Evolutionary conservation across 805 yeast species (phyloP).

Genomic region (Candida insectorum): DNA sequence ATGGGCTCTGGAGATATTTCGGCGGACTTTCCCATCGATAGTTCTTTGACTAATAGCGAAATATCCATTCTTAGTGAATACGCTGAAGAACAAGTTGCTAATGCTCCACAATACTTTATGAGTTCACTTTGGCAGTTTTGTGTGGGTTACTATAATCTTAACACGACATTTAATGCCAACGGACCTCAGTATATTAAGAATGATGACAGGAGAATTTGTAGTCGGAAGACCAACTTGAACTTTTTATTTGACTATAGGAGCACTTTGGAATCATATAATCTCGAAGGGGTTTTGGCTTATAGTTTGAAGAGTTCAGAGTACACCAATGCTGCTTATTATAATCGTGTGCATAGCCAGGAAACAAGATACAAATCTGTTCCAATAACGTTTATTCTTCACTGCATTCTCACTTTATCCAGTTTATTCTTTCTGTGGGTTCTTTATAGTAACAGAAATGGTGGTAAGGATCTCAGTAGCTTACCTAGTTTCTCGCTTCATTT

Average conservation of each 20-base stretch:
- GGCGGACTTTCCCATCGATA: slow-evolving; percentile 21
- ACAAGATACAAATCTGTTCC: slow-evolving; percentile 22
- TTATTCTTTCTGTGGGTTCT: slow-evolving; percentile 27
- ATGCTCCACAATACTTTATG: slow-evolving; percentile 47
- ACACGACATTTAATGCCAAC: slow-evolving; percentile 3
- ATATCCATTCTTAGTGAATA: slow-evolving; percentile 43
- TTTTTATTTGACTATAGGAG: slow-evolving; percentile 45
- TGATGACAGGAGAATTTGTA: slow-evolving; percentile 23
- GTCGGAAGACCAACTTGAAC: slow-evolving; percentile 5
- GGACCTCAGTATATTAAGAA: slow-evolving; percentile 13
- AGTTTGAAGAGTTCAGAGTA: slow-evolving; percentile 2
- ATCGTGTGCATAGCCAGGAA: slow-evolving; percentile 7
- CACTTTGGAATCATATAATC: slow-evolving; percentile 36
- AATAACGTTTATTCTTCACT: slow-evolving; percentile 25
- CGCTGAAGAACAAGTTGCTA: slow-evolving; percentile 42
- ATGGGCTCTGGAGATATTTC: not conserved
- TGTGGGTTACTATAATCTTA: slow-evolving; percentile 33
- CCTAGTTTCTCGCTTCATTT: slow-evolving; percentile 33
- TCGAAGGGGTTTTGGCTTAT: slow-evolving; percentile 45
- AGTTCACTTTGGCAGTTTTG: slow-evolving; percentile 45
- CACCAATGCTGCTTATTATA: slow-evolving; percentile 6
- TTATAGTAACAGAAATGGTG: slow-evolving; percentile 36
- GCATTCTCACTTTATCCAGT: slow-evolving; percentile 25
- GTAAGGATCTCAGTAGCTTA: slow-evolving; percentile 24
- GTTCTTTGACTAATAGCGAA: slow-evolving; percentile 47